phyloP scores from a whole-genome alignment of 805 yeast genomes.

The Scheffersomyces stipitis region DNA sequence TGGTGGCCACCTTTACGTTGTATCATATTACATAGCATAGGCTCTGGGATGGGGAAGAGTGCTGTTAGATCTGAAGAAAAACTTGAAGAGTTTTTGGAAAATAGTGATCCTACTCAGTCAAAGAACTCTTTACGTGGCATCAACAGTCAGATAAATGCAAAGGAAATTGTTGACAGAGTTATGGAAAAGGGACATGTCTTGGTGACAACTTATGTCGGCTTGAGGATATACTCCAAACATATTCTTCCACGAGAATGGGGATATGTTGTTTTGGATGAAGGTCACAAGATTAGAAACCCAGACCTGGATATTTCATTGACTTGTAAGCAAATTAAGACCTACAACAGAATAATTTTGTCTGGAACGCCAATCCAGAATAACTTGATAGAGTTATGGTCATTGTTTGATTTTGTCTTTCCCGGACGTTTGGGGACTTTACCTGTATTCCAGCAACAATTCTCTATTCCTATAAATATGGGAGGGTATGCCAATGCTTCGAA shows the following conservation, averaged over 20 bases:
- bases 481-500: constrained; percentile 98
- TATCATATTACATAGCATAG: constrained; percentile 86
- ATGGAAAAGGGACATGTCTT: constrained; percentile 74
- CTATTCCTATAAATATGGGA: constrained; percentile 92
- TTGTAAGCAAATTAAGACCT: constrained; percentile 81
- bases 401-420: constrained; percentile 93
- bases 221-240: constrained; percentile 63
- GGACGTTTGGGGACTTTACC: constrained; percentile 95
- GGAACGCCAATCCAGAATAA: constrained; percentile 98
- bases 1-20: constrained; percentile 98
- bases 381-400: constrained; percentile 86
- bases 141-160: constrained; percentile 39
- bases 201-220: constrained; percentile 89
- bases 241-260: constrained; percentile 79
- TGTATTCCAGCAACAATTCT: constrained; percentile 88
- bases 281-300: constrained; percentile 95
- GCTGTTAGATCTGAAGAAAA: constrained; percentile 39
- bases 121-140: constrained; percentile 23
- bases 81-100: constrained; percentile 51
- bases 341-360: constrained; percentile 82
- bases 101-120: constrained; percentile 37
- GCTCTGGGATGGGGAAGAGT: constrained; percentile 67
- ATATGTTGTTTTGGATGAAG: constrained; percentile 90
- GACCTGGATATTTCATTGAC: constrained; percentile 83
- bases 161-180: constrained; percentile 55